phyloP scores from a whole-genome alignment of 371 early-diverging fungal genomes.

The Lichtheimia ramosa region DNA sequence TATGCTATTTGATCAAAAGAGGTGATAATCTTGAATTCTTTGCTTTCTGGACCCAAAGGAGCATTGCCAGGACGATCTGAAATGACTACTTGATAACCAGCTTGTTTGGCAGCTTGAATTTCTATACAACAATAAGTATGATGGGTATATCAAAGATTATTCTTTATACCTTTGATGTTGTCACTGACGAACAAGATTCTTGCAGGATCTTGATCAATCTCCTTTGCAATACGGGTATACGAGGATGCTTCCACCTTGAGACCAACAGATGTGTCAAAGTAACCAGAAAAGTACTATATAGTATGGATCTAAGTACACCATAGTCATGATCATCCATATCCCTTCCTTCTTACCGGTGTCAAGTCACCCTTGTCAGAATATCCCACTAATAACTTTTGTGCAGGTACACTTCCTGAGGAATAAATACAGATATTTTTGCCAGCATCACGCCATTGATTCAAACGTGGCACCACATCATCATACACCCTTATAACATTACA shows the following conservation, averaged over 20 bases:
- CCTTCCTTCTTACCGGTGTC: conserved; percentile 47
- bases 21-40: conserved; percentile 34
- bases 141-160: background rate
- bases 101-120: conserved; percentile 74
- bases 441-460: conserved; percentile 64
- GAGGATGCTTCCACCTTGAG: conserved; percentile 67
- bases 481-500: conserved; percentile 63
- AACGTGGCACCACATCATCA: conserved; percentile 79
- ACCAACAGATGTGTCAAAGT: conserved; percentile 91
- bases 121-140: conserved; percentile 45
- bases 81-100: conserved; percentile 73
- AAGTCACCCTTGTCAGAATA: conserved; percentile 85
- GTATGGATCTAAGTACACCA: no score
- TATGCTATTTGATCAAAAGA: conserved; percentile 30
- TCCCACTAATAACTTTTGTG: conserved; percentile 89
- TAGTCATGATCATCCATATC: no score
- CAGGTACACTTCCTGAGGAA: conserved; percentile 91
- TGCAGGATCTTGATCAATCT: conserved; percentile 54
- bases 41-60: conserved; percentile 41
- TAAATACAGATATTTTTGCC: conserved; percentile 84
- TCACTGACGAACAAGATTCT: conserved; percentile 85
- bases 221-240: conserved; percentile 72
- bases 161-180: conserved; percentile 69
- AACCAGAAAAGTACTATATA: conserved; percentile 71
- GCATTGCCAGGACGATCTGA: conserved; percentile 82